Evolutionary conservation across 2,329 filamentous ascomycete genomes (phyloP), one percentile per base, ranked within the genome.

Genomic region (Cytospora chrysosperma): DNA sequence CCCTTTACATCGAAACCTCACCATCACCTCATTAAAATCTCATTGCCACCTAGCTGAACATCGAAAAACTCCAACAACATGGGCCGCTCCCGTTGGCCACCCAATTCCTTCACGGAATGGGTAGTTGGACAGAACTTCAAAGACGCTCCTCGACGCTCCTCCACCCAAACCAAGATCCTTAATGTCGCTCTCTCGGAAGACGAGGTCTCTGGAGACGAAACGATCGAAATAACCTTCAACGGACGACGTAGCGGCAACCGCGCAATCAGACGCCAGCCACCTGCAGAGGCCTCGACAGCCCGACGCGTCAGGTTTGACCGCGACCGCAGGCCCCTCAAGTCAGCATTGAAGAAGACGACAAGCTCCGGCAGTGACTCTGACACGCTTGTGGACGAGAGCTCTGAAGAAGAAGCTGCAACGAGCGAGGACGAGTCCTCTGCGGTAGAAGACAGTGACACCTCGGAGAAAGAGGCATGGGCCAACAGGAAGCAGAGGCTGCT

Each of bases 201-300:
- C 65, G 82, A 85, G 51, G 81, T 83, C 61, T 77, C 76, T n/a
- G 77, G 79, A 9, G 74, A 77, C 28, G 82, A 85, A 59, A 79
- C 75, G 3, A 70, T 85, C 59, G 76, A 72, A 21, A 71, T 85
- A 43, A 81, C 79, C 1, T 82, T 82, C 58, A 82, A 82, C 1
- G 78, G 81, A 59, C 72, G 74, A 5, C 69, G 74, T 19, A 64
- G 63, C 37, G 24, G 40, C 52, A 49, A 52, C 53, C 47, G 65
- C 58, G 27, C 50, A 27, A 27, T 55, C 30, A 59, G 37, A n/a
- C 43, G 51, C 15, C 0, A 55, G 19, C 0, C 53, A 17, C 30
- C 54, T 17, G 47, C 8, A 17, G 28, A 24, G 26, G 50, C 56
- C 9, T 27, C 50, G 6, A 28, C 59, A 17, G 63, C 64, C n/a